Evolutionary conservation across 148 eudicot species (phyloP).

Genomic region (Rhododendron mucronatum): DNA sequence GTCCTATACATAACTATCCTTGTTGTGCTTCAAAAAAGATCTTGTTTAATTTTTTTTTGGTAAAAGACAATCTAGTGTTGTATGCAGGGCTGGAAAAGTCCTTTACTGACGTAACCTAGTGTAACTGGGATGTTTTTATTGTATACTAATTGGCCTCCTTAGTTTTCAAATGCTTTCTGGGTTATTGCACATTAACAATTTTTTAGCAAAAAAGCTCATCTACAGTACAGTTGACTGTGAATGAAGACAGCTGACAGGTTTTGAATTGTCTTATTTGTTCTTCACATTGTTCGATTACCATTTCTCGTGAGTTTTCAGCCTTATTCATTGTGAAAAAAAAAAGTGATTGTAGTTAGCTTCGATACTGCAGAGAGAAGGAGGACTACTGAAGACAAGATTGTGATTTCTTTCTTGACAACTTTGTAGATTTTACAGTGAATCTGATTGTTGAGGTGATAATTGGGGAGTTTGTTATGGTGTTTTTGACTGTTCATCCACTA

Average conservation of each 20-base stretch:
- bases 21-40: not conserved
- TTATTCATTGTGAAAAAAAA: not conserved
- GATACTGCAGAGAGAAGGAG: not conserved
- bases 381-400: not conserved
- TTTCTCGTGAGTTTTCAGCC: not conserved
- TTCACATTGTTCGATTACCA: not conserved
- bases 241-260: not conserved
- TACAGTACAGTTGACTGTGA: not conserved
- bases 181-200: not conserved
- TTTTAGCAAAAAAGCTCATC: not conserved
- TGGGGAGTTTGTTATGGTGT: not conserved
- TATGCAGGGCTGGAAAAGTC: not conserved
- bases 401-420: not conserved
- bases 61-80: not conserved
- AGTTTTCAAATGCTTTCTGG: too few species aligned
- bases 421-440: not conserved
- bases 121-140: not conserved
- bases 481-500: not conserved
- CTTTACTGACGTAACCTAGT: not conserved
- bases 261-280: not conserved
- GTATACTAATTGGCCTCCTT: not conserved
- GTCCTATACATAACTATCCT: not conserved
- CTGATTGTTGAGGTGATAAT: not conserved
- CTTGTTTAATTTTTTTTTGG: not conserved
- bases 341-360: not conserved